Evolutionary conservation across 2,329 filamentous ascomycete species (phyloP).

Genomic region (Pseudopyricularia cyperi): DNA sequence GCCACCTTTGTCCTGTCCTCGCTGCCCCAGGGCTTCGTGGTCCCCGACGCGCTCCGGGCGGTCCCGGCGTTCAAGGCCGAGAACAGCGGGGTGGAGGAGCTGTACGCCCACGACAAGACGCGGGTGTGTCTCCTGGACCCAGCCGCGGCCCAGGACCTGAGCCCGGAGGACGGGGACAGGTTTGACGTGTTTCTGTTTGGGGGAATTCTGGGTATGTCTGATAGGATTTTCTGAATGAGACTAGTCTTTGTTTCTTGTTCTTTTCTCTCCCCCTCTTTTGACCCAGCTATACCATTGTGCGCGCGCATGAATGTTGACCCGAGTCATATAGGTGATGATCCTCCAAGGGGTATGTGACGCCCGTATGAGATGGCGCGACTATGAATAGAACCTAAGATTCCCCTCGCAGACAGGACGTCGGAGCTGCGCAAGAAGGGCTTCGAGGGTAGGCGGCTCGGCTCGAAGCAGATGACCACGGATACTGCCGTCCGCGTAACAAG

Average conservation of each 20-base stretch:
- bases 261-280: background rate
- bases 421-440: slow-evolving; percentile 93
- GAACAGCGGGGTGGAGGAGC: slow-evolving; percentile 64
- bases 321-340: slow-evolving; percentile 62
- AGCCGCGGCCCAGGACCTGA: slow-evolving; percentile 65
- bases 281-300: background rate
- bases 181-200: slow-evolving; percentile 95
- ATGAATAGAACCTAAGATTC: slow-evolving; percentile 1
- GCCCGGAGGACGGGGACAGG: slow-evolving; percentile 62
- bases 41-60: slow-evolving; percentile 43
- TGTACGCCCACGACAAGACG: slow-evolving; percentile 61
- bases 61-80: slow-evolving; percentile 58
- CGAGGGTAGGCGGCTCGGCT: slow-evolving; percentile 71
- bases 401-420: slow-evolving; percentile 67
- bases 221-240: background rate
- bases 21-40: slow-evolving; percentile 54
- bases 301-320: background rate
- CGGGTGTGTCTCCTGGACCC: slow-evolving; percentile 86
- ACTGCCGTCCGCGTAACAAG: slow-evolving; percentile 90
- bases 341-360: slow-evolving; percentile 56
- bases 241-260: background rate
- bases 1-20: slow-evolving; percentile 73
- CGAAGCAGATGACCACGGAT: slow-evolving; percentile 96
- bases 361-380: background rate
- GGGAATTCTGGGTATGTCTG: slow-evolving; percentile 68